Evolutionary conservation across 345 rosid genomes (phyloP), one percentile per base, ranked within the genome.

Genomic region (Melaleuca quinquenervia): DNA sequence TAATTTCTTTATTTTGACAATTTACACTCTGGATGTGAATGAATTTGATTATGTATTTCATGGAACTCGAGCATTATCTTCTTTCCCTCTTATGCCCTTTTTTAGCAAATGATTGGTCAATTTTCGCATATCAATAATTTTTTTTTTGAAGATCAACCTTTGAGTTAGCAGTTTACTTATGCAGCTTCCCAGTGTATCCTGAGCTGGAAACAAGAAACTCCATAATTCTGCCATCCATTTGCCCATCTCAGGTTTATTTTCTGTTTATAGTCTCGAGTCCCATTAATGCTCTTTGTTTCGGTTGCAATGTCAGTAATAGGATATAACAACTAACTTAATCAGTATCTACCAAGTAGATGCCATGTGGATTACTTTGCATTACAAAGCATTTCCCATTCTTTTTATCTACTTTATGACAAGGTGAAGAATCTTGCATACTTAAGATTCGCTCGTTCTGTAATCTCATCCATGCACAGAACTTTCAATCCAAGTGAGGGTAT

Each of bases 191-290:
- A 5, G 91, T 97, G 89, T 91, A 91, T 86, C 99, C 99, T 83
- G 98, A 96, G 92, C 89, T 97, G 90, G 99, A 96, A 88, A 92
- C 95, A 18, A 96, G 96, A 83, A 96, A 95, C 89, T 93, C 98
- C 18, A 93, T 96, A 82, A 87, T 90, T 53, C 90, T 94, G 55
- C 99, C 98, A 9, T 93, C 96, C 18, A 85, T 90, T 90, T 97
- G 98, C 90, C 98, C 98, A 80, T 94, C 98, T 86, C 94, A 93
- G 98, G 99, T 96, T 90, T 83, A 84, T 85, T 52, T 80, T 58
- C 52, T 82, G 36, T 45, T 22, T 82, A 52, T 82, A 82, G 1
- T 52, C 80, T 70, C 26, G 20, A 70, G 80, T 70, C 41, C 84
- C 50, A 27, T 60, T 54, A 22, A 36, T 49, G 50, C 56, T 75